A percentile compares a stretch with the other conserved stretches of the same genome.
Evolutionary conservation across 2,329 filamentous ascomycete species (phyloP).

Genomic region (Coniochaeta sp.): DNA sequence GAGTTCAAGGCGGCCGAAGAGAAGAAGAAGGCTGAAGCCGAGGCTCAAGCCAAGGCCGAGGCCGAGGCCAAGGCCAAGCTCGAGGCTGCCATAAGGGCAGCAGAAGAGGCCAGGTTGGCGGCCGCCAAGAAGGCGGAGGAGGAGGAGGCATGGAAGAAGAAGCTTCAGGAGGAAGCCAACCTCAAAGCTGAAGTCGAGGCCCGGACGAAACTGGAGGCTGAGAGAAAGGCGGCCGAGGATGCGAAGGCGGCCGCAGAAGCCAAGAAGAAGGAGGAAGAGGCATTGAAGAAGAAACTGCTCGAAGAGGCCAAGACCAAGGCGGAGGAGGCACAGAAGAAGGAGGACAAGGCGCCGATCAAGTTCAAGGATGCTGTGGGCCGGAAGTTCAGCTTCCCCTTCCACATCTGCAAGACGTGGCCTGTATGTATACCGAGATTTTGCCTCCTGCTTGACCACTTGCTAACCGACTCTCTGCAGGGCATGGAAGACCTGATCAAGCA

Average conservation of each 20-base stretch:
- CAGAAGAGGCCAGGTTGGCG: slow-evolving; percentile 35
- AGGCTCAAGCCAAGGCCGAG: slow-evolving; percentile 36
- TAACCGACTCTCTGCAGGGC: slow-evolving; percentile 40
- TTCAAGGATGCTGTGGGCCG: slow-evolving; percentile 89
- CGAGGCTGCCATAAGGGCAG: slow-evolving; percentile 33
- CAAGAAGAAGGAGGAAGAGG: slow-evolving; percentile 49
- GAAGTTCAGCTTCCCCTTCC: slow-evolving; percentile 88
- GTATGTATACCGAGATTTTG: slow-evolving; percentile 34
- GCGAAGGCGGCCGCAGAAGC: slow-evolving; percentile 42
- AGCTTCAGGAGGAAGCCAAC: slow-evolving; percentile 24
- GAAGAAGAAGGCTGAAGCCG: slow-evolving; percentile 36
- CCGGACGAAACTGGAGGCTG: slow-evolving; percentile 23
- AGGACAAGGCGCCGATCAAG: slow-evolving; percentile 67
- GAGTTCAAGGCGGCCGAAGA: slow-evolving; percentile 25
- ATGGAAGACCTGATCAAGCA: slow-evolving; percentile 85
- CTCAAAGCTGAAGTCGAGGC: slow-evolving; percentile 29
- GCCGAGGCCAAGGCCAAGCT: slow-evolving; percentile 34
- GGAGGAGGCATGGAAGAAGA: slow-evolving; percentile 25
- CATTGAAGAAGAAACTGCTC: slow-evolving; percentile 40
- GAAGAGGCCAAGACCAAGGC: slow-evolving; percentile 37
- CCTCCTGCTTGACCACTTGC: not conserved
- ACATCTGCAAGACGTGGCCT: slow-evolving; percentile 76
- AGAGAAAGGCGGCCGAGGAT: slow-evolving; percentile 20
- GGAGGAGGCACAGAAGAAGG: slow-evolving; percentile 35
- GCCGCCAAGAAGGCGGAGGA: slow-evolving; percentile 37